Evolutionary conservation across 2,329 filamentous ascomycete species (phyloP).

Genomic region (Aureobasidium uvarum): DNA sequence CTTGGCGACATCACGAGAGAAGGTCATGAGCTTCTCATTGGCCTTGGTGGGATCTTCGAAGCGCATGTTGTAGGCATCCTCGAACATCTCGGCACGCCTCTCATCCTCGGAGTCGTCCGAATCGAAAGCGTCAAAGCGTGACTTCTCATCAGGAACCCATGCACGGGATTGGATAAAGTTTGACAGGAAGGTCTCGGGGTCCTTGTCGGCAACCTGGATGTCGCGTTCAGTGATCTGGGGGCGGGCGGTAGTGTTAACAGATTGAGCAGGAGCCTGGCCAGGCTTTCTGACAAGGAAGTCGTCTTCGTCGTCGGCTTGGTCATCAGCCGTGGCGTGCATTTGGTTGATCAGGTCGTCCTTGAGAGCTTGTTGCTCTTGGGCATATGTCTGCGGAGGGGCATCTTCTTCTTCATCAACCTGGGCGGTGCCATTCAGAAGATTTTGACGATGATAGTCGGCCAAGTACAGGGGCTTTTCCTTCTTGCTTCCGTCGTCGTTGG

Average conservation of each 20-base stretch:
- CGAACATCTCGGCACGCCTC: slow-evolving; percentile 76
- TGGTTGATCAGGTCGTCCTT: slow-evolving; percentile 75
- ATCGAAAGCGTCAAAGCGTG: slow-evolving; percentile 77
- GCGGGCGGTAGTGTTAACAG: background rate
- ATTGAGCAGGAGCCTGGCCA: slow-evolving; percentile 39
- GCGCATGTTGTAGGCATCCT: slow-evolving; percentile 90
- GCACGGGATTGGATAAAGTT: slow-evolving; percentile 92
- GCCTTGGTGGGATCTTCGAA: slow-evolving; percentile 89
- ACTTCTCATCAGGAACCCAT: slow-evolving; percentile 70
- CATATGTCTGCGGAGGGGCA: slow-evolving; percentile 66
- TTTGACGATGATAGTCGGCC: slow-evolving; percentile 87
- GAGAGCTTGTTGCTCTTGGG: slow-evolving; percentile 81
- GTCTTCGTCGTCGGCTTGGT: slow-evolving; percentile 53
- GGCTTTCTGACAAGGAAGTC: slow-evolving; percentile 74
- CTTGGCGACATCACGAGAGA: slow-evolving; percentile 80
- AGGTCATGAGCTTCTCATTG: slow-evolving; percentile 84
- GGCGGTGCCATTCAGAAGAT: slow-evolving; percentile 70
- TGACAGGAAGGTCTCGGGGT: slow-evolving; percentile 89
- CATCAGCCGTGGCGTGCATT: slow-evolving; percentile 64
- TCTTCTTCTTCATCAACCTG: slow-evolving; percentile 57
- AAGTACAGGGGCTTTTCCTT: slow-evolving; percentile 78
- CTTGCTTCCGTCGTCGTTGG: slow-evolving; percentile 35
- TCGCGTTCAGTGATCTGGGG: slow-evolving; percentile 56
- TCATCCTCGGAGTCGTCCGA: slow-evolving; percentile 84
- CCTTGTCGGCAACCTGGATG: slow-evolving; percentile 73